A percentile compares a stretch with the other conserved stretches of the same genome.
Evolutionary conservation across 768 basidiomycete species (phyloP).

Genomic region (Galerina sulciceps): DNA sequence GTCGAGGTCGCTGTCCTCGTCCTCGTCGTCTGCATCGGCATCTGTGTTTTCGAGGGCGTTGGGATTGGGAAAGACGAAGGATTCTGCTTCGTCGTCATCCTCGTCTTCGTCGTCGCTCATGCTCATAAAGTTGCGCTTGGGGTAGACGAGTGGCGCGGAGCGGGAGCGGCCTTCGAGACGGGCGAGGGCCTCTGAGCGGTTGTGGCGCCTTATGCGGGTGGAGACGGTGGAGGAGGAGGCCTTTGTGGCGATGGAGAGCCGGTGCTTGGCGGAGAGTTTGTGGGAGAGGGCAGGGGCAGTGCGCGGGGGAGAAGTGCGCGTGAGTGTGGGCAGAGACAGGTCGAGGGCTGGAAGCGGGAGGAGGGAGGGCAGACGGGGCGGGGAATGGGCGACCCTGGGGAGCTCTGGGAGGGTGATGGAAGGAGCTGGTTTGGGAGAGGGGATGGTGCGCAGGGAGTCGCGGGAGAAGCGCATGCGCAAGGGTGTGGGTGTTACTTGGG

Average conservation of each 20-base stretch:
- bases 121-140: constrained; percentile 61
- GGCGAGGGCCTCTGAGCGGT: constrained; percentile 65
- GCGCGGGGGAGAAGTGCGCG: constrained; percentile 24
- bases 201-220: constrained; percentile 47
- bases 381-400: constrained; percentile 19
- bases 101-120: constrained; percentile 65
- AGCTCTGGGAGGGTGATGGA: constrained; percentile 52
- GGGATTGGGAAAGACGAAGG: too few relatives aligned
- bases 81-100: constrained; percentile 25
- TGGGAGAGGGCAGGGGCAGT: constrained; percentile 14
- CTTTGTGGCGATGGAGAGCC: constrained; percentile 17
- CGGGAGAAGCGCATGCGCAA: constrained; percentile 35
- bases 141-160: constrained; percentile 22
- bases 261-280: constrained; percentile 13
- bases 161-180: constrained; percentile 66
- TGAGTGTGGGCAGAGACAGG: constrained; percentile 25
- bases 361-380: constrained; percentile 37
- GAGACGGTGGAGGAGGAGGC: constrained; percentile 29
- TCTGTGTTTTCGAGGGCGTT: constrained; percentile 17
- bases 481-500: constrained; percentile 7
- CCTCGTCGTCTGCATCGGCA: constrained; percentile 47
- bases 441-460: constrained; percentile 50
- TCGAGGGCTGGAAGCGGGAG: constrained; percentile 29
- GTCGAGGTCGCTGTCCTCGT: constrained; percentile 47
- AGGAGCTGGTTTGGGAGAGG: constrained; percentile 65